A percentile compares a stretch with the other conserved stretches of the same genome.
Conservation (phyloP, 2,329 filamentous ascomycete genomes). For the Neonectria coccinea region DNA sequence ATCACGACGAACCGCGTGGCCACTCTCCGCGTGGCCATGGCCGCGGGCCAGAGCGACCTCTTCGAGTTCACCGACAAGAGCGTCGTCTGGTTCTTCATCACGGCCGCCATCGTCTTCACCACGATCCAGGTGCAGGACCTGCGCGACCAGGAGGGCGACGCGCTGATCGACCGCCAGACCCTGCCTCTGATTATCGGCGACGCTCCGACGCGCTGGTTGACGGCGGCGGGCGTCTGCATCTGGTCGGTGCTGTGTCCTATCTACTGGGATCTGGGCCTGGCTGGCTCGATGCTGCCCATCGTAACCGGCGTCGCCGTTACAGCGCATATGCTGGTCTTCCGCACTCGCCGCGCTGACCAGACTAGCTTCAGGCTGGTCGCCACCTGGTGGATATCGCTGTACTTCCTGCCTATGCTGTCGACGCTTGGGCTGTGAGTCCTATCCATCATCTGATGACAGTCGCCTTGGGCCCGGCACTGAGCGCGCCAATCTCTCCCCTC, state of each 20-base stretch:
- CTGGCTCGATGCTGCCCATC: conserved; percentile 22
- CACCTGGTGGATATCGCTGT: conserved; percentile 36
- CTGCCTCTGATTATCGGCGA: conserved; percentile 41
- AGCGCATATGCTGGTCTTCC: conserved; percentile 33
- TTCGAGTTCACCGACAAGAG: conserved; percentile 35
- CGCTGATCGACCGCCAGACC: conserved; percentile 39
- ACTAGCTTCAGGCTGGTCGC: conserved; percentile 35
- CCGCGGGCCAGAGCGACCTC: conserved; percentile 10
- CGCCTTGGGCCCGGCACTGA: not conserved
- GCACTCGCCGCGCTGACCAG: conserved; percentile 26
- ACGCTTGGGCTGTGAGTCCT: conserved; percentile 12
- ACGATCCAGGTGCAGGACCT: conserved; percentile 44
- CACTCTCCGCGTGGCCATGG: conserved; percentile 31
- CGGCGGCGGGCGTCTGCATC: conserved; percentile 26
- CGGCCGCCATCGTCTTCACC: conserved; percentile 39
- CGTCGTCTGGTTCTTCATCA: conserved; percentile 35
- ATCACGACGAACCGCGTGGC: conserved; percentile 40
- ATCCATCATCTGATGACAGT: not conserved
- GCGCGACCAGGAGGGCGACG: conserved; percentile 42
- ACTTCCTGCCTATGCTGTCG: conserved; percentile 35
- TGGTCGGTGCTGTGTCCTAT: conserved; percentile 38
- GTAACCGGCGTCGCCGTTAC: conserved; percentile 19
- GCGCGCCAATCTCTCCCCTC: not conserved
- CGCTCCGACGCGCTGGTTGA: conserved; percentile 35
- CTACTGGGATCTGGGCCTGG: conserved; percentile 31